Base-by-base conservation (phyloP, 2,329 filamentous ascomycete species). In the Tolypocladium amazonense region DNA sequence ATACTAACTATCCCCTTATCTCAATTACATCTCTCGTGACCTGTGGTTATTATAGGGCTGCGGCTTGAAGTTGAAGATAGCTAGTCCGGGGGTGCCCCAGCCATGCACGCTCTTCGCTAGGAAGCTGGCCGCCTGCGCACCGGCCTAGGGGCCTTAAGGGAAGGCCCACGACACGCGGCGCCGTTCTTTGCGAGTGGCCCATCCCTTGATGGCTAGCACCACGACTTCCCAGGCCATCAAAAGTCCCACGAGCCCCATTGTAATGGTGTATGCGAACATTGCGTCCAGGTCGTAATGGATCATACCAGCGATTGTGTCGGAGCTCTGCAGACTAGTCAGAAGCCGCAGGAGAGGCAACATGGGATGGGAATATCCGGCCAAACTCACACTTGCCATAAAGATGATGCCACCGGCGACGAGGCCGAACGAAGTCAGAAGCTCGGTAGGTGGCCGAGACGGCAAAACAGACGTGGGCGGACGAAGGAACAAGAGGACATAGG, bases 221-320 rank as follows among this genome's bases (percentile, higher is more conserved):
- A 92, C 69, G 25, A 95, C 82, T 58, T 88, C 82, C 86, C 90
- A 96, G 0, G 92, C 87, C 89, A 97, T 93, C 57, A 96, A 73
- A 57, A 96, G 79, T 2, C 87, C 88, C 1, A 91, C 89, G 8
- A 95, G 71, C 2, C 92, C 93, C 83, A 95, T 89, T 12, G 86
- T 89, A 39, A 96, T 83, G 0, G 91, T 96, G 74, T 96, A 96
- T 62, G 91, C 84, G 73, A 96, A 94, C 92, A 96, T 97, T 63
- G 90, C 90, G 69, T 96, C 89, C 20, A 96, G 77, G 4, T 86
- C 75, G 69, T 92, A 88, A 60, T 82, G 81, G 61, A 92, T 87
- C 77, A 96, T 90, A n/a, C 86, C 84, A 12, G 79, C 72, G 33
- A 97, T 83, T 0, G 88, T 88, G 69, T 95, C 91, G 59, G 84